Evolutionary conservation across 2,329 filamentous ascomycete genomes (phyloP), one percentile per base, ranked within the genome.

Genomic region (Ceratocystis diversiconidia): DNA sequence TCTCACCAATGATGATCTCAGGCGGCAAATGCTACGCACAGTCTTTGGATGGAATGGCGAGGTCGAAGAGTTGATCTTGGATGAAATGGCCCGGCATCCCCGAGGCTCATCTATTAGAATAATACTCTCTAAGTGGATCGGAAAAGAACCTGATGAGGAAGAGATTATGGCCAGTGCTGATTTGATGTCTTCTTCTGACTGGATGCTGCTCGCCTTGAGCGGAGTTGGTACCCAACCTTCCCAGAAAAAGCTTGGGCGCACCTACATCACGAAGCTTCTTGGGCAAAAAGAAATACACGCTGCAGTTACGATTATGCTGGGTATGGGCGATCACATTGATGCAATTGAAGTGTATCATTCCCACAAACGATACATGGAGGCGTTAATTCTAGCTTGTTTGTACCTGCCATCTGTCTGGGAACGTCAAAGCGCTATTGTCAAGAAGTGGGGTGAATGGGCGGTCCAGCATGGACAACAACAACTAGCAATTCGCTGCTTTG

Each of bases 331-430:
- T 72, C 81, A 89, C 70, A 92, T 95, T 69, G 92, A 99, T 73
- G 94, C 94, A 0, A 92, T 99, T 67, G 94, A 99, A 74, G 88
- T 96, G 36, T 99, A 99, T 71, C 85, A 96, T 41, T 96, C 92
- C 10, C 90, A 94, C 69, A 90, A 87, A 74, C 86, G 87, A 71
- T 95, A 87, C 73, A 89, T 99, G 87, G 94, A 99, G 76, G 92
- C 94, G 1, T 80, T 97, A 41, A 82, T 99, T 15, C 80, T 99
- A 69, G 89, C 91, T 0, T 95, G 90, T 71, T 79, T 96, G 12
- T 82, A 88, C 30, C 90, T 87, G 71, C 91, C 92, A 0, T 78
- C 81, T 0, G 92, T 96, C 68, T 99, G 94, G 94, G 88, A 94
- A 71, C 84, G 92, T 41, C 91, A 96, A 74, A 87, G 88, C 12